Evolutionary conservation across 192 early-diverging fungal genomes (phyloP).

Genomic region (Spizellomyces punctatus): DNA sequence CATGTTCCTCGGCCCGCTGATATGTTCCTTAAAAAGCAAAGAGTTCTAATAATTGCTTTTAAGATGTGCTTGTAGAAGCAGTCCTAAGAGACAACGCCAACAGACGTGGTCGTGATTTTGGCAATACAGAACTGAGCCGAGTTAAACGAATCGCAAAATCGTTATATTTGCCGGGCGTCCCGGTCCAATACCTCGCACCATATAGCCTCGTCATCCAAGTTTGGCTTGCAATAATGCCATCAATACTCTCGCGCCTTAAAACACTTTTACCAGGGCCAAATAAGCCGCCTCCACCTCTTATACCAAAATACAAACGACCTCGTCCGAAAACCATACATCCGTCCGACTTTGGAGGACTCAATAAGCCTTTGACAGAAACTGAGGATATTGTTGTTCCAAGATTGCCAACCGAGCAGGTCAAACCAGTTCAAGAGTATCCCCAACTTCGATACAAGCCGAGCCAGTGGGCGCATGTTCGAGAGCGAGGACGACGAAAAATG

Average conservation of each 20-base stretch:
- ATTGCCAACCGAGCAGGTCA: slow-evolving; percentile 4
- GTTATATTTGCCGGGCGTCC: too few species aligned
- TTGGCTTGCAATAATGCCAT: neutral
- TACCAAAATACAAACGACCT: slow-evolving; percentile 12
- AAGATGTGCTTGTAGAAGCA: too few species aligned
- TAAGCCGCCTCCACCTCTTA: neutral
- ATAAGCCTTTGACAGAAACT: neutral
- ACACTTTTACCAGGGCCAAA: neutral
- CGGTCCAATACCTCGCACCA: too few species aligned
- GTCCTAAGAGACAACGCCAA: too few species aligned
- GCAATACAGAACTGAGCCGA: too few species aligned
- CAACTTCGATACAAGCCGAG: slow-evolving; percentile 7
- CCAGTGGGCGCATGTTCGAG: neutral
- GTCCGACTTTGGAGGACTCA: neutral
- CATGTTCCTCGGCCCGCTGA: too few species aligned
- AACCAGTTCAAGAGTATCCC: slow-evolving; percentile 15
- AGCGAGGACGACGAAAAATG: slow-evolving; percentile 16
- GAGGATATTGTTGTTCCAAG: neutral
- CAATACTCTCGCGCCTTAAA: neutral
- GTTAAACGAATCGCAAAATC: too few species aligned
- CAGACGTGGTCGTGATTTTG: too few species aligned
- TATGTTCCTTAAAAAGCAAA: too few species aligned
- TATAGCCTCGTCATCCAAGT: too few species aligned
- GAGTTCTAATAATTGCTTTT: too few species aligned
- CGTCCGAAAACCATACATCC: neutral